A percentile compares a stretch with the other conserved stretches of the same genome.
Evolutionary conservation across 2,329 filamentous ascomycete genomes (phyloP).

Genomic region (Colletotrichum graminicola): DNA sequence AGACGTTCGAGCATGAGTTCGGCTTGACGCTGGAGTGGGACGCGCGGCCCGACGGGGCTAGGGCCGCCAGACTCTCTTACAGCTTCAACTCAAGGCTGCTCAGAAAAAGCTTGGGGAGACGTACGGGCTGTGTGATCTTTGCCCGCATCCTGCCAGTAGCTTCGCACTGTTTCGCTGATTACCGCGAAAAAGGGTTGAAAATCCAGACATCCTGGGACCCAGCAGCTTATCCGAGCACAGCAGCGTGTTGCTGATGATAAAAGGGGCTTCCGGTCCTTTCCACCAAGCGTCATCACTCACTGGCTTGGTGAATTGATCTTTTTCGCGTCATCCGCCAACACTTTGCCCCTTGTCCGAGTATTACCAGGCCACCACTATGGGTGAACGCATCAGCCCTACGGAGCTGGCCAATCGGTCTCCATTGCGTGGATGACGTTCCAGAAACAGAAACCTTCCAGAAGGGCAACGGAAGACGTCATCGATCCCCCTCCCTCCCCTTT

Average conservation of each 20-base stretch:
- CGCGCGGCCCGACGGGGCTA: no score
- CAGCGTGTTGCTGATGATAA: neutral
- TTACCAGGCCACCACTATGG: neutral
- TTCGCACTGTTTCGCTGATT: no score
- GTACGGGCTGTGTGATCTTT: no score
- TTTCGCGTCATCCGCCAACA: neutral
- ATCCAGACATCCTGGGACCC: no score
- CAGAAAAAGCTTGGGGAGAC: no score
- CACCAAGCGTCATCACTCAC: neutral
- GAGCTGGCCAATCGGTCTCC: neutral
- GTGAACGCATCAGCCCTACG: neutral
- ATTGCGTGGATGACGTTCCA: neutral
- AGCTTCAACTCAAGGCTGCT: no score
- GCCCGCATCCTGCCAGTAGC: no score
- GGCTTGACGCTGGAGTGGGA: no score
- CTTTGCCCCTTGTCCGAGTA: neutral
- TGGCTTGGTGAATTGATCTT: neutral
- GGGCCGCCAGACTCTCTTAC: no score
- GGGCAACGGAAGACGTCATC: slow-evolving; percentile 14
- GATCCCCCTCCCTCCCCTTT: neutral
- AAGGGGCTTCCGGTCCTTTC: neutral
- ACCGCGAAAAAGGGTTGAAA: no score
- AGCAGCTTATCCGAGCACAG: no score
- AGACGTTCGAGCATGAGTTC: no score
- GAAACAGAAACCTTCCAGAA: slow-evolving; percentile 23